phyloP scores from a whole-genome alignment of 805 yeast species.

The Lachancea sp. region DNA sequence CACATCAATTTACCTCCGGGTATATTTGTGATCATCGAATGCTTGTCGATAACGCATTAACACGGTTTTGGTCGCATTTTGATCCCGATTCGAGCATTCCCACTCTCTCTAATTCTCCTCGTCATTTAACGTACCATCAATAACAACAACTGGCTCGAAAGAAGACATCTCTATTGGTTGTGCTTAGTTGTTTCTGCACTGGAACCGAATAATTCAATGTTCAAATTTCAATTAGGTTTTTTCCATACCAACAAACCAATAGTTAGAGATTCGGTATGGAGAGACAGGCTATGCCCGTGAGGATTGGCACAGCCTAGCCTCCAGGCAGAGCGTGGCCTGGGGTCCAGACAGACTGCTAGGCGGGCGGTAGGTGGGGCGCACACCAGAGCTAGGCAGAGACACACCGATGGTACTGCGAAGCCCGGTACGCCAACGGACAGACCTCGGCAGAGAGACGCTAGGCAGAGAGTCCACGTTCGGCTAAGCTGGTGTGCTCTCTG shows the following conservation, averaged over 20 bases:
- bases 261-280: not conserved
- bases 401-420: not conserved
- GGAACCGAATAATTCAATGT: constrained; percentile 1
- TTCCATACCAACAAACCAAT: constrained; percentile 2
- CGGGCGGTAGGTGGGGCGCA: not conserved
- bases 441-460: not conserved
- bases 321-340: not conserved
- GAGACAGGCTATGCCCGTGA: not conserved
- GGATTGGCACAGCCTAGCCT: not conserved
- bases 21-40: too few species aligned
- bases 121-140: constrained; percentile 69
- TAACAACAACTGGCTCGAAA: constrained; percentile 95
- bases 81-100: not conserved
- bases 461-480: not conserved
- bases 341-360: not conserved
- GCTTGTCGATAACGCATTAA: too few species aligned
- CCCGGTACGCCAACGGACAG: not conserved
- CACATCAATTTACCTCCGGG: too few species aligned
- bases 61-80: too few species aligned
- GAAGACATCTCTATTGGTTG: constrained; percentile 41
- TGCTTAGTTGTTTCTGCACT: constrained; percentile 11
- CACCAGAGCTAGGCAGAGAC: constrained; percentile 1
- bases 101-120: not conserved
- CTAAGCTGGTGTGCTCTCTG: too few species aligned
- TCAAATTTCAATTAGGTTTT: constrained; percentile 6